A percentile compares a stretch with the other conserved stretches of the same genome.
Evolutionary conservation across 257 asterid species (phyloP).

Genomic region (Leonotis leonurus): DNA sequence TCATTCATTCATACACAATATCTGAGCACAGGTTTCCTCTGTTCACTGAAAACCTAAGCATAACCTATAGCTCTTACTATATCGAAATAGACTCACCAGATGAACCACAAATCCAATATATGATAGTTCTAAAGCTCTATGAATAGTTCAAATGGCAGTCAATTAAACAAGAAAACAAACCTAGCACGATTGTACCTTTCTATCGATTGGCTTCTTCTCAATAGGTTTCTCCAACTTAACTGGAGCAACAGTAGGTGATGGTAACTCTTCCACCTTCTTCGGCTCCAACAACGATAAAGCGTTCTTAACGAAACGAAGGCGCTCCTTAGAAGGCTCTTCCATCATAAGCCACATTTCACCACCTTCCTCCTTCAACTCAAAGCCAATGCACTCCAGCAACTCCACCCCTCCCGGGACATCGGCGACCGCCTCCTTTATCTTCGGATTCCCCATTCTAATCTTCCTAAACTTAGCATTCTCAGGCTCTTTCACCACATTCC

Average conservation of each 20-base stretch:
- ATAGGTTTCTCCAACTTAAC: constrained; percentile 39
- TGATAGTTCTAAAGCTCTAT: not conserved
- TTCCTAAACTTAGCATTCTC: constrained; percentile 81
- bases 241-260: constrained; percentile 27
- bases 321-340: constrained; percentile 56
- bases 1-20: not conserved
- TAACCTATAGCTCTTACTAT: not conserved
- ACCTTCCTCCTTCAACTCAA: constrained; percentile 63
- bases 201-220: constrained; percentile 53
- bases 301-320: constrained; percentile 39
- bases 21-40: too few relatives aligned
- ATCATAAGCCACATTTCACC: constrained; percentile 83
- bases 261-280: constrained; percentile 35
- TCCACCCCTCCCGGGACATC: constrained; percentile 80
- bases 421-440: constrained; percentile 82
- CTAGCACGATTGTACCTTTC: constrained; percentile 55
- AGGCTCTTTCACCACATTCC: constrained; percentile 67
- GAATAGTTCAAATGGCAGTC: not conserved
- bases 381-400: constrained; percentile 72
- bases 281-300: constrained; percentile 51
- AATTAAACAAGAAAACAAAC: not conserved
- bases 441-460: constrained; percentile 78
- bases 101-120: not conserved
- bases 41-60: not conserved
- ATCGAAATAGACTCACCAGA: not conserved